Conservation (phyloP, 2,329 filamentous ascomycete species). For the Colletotrichum sp. region DNA sequence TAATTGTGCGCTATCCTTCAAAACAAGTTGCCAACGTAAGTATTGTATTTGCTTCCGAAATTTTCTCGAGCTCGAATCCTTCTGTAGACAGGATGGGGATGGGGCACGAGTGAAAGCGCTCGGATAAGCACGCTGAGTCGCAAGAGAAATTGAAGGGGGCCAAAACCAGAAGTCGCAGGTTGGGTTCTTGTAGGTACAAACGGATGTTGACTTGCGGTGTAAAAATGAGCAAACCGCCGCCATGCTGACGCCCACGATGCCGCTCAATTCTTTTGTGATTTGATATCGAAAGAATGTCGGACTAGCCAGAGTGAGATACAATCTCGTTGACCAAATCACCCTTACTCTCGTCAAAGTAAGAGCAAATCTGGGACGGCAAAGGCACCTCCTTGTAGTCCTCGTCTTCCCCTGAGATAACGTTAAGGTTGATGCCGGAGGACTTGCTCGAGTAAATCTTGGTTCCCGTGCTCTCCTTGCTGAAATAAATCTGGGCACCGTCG, state of each 20-base stretch:
- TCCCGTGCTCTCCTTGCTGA: slow-evolving; percentile 76
- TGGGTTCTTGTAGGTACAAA: background rate
- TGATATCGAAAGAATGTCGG: slow-evolving; percentile 24
- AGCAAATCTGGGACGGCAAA: slow-evolving; percentile 87
- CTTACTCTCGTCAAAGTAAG: slow-evolving; percentile 71
- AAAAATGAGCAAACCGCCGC: background rate
- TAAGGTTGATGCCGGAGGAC: slow-evolving; percentile 84
- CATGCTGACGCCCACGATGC: background rate
- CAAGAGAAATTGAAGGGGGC: background rate
- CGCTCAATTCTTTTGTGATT: background rate
- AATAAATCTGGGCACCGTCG: slow-evolving; percentile 86
- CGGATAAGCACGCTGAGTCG: background rate
- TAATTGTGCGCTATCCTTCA: background rate
- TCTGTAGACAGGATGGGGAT: background rate
- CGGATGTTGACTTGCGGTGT: background rate
- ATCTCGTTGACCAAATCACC: slow-evolving; percentile 89
- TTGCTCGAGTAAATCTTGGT: slow-evolving; percentile 93
- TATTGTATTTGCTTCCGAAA: background rate
- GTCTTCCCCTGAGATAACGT: slow-evolving; percentile 72
- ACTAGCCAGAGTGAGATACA: slow-evolving; percentile 85
- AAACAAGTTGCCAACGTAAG: background rate
- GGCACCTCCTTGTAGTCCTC: slow-evolving; percentile 89
- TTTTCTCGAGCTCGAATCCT: background rate
- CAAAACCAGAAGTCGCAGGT: background rate
- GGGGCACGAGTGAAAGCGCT: background rate